Evolutionary conservation across 495 filamentous ascomycete species (phyloP).

Genomic region (Friedmanniomyces simplex): DNA sequence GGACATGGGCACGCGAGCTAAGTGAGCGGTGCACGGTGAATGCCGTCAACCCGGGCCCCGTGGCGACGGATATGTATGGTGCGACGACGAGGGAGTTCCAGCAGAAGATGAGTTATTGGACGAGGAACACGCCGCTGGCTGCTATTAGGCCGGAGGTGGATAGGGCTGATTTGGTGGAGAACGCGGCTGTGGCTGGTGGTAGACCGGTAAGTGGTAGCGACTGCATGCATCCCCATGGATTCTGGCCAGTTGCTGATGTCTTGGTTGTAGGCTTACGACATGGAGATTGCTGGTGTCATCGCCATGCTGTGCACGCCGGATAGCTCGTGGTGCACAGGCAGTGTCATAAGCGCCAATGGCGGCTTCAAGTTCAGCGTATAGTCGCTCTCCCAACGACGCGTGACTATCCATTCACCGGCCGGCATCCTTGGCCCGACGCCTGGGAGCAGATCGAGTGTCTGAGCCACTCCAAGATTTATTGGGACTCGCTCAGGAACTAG

Average conservation of each 20-base stretch:
- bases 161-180: constrained; percentile 47
- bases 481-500: too few relatives aligned
- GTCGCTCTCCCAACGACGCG: not conserved
- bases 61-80: constrained; percentile 69
- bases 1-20: constrained; percentile 78
- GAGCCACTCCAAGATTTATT: too few relatives aligned
- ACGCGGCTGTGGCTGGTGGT: constrained; percentile 54
- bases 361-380: constrained; percentile 14
- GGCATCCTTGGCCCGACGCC: too few relatives aligned
- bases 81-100: constrained; percentile 42
- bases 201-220: constrained; percentile 32
- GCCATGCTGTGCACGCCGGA: constrained; percentile 73
- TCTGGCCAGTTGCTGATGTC: too few relatives aligned
- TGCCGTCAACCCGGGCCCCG: constrained; percentile 79
- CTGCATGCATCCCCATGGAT: too few relatives aligned
- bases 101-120: constrained; percentile 42
- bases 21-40: constrained; percentile 72
- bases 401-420: not conserved
- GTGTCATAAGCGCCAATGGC: constrained; percentile 51
- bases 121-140: constrained; percentile 59
- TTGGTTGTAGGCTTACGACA: constrained; percentile 43
- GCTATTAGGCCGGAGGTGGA: constrained; percentile 45
- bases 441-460: too few relatives aligned
- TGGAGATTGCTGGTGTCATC: constrained; percentile 75
- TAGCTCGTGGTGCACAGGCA: constrained; percentile 69